These are phyloP conservation scores for Vararia minispora DNA, from an alignment of 768 basidiomycete genomes.

Conservation along the genomic window DNA sequence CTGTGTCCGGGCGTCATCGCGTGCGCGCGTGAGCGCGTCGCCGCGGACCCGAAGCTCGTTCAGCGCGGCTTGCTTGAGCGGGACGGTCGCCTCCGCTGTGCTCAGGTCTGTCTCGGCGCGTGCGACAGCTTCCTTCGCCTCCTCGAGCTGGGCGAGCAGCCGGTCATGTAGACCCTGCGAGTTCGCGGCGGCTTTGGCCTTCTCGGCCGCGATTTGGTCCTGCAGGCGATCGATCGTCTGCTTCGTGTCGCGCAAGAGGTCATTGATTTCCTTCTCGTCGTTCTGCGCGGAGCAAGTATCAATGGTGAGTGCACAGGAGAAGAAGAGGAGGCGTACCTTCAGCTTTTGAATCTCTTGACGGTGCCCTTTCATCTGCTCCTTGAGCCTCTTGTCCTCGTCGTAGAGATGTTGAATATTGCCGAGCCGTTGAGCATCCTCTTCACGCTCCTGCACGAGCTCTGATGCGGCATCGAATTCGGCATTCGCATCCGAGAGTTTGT, in stretches of 20 bases:
- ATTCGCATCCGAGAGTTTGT: conserved; percentile 27
- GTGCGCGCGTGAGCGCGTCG: conserved; percentile 23
- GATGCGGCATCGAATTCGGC: conserved; percentile 23
- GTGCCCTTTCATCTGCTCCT: conserved; percentile 41
- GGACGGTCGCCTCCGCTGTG: neutral
- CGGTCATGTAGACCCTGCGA: conserved; percentile 56
- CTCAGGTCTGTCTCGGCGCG: conserved; percentile 6
- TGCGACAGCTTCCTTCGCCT: conserved; percentile 24
- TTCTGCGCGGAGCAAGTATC: conserved; percentile 4
- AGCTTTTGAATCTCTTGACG: conserved; percentile 34
- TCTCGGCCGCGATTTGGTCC: conserved; percentile 6
- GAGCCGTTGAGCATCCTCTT: conserved; percentile 29
- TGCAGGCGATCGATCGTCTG: conserved; percentile 7
- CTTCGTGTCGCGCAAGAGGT: conserved; percentile 6
- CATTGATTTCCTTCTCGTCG: conserved; percentile 8
- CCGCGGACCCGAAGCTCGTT: conserved; percentile 19
- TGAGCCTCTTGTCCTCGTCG: conserved; percentile 23
- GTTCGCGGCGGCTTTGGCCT: conserved; percentile 21
- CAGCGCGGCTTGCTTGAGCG: conserved; percentile 3
- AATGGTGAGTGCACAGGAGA: neutral
- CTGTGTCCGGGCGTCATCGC: conserved; percentile 23
- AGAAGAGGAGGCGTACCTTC: conserved; percentile 5
- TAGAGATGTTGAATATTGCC: conserved; percentile 39
- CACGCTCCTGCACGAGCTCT: conserved; percentile 25
- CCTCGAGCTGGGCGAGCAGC: conserved; percentile 37